A percentile compares a stretch with the other conserved stretches of the same genome.
Evolutionary conservation across 306 rosid species (phyloP).

Genomic region (Trichosanthes truncata): DNA sequence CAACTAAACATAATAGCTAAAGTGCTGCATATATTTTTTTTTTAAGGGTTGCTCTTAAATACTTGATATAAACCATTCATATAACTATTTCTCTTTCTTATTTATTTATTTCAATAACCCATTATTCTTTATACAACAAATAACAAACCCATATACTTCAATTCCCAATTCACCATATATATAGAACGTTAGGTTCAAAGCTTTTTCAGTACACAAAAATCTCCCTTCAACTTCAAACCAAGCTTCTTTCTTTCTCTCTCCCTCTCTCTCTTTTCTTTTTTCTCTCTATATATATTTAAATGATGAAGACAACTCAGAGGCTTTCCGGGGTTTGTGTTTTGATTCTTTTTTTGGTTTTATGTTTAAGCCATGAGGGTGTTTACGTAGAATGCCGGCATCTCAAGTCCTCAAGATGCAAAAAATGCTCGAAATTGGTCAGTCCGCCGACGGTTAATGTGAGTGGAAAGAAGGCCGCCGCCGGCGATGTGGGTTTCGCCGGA

Average conservation of each 20-base stretch:
- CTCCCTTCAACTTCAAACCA: neutral
- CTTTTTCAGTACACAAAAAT: neutral
- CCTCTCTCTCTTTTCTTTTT: neutral
- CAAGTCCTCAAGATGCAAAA: slow-evolving; percentile 15
- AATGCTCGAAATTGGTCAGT: slow-evolving; percentile 1
- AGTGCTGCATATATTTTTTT: neutral
- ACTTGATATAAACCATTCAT: slow-evolving; percentile 25
- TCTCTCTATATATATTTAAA: neutral
- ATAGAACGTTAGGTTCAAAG: neutral
- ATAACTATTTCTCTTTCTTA: neutral
- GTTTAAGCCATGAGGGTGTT: slow-evolving; percentile 16
- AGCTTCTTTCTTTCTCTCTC: neutral
- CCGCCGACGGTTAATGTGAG: neutral
- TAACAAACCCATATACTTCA: neutral
- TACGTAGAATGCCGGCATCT: slow-evolving; percentile 39
- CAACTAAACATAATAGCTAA: slow-evolving; percentile 18
- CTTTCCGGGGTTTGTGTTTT: slow-evolving; percentile 15
- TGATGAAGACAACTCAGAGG: slow-evolving; percentile 22
- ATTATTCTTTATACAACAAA: neutral
- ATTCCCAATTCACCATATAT: neutral
- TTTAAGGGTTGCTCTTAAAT: slow-evolving; percentile 23
- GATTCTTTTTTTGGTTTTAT: slow-evolving; percentile 26
- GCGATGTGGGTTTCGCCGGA: neutral
- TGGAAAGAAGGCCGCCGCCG: neutral
- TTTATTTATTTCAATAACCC: neutral